Evolutionary conservation across 2,329 filamentous ascomycete species (phyloP).

Genomic region (Lecanosticta acicola): DNA sequence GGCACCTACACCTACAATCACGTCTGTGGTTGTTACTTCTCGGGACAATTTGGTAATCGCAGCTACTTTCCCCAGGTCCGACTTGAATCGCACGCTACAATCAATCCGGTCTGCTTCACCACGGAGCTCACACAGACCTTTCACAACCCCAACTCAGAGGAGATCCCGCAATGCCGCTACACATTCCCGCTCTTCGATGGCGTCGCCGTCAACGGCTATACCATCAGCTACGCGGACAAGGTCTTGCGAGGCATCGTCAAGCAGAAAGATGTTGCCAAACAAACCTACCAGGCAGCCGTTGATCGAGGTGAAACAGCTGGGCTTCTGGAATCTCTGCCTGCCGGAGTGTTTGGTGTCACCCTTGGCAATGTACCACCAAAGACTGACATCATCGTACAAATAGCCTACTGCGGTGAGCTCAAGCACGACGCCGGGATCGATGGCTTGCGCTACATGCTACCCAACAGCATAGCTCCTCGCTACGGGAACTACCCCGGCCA

Average conservation of each 20-base stretch:
- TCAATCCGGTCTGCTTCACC: slow-evolving; percentile 51
- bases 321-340: slow-evolving; percentile 57
- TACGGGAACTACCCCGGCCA: slow-evolving; percentile 51
- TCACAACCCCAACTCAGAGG: slow-evolving; percentile 48
- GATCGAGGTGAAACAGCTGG: slow-evolving; percentile 56
- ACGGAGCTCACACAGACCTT: slow-evolving; percentile 57
- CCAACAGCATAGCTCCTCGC: slow-evolving; percentile 60
- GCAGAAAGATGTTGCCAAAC: slow-evolving; percentile 56
- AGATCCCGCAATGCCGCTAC: slow-evolving; percentile 56
- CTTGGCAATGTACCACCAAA: slow-evolving; percentile 62
- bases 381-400: slow-evolving; percentile 53
- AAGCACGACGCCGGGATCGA: slow-evolving; percentile 66
- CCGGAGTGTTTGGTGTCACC: slow-evolving; percentile 63
- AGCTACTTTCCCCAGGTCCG: slow-evolving; percentile 55
- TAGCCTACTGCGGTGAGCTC: slow-evolving; percentile 64
- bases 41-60: slow-evolving; percentile 8
- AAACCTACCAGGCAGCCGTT: slow-evolving; percentile 56
- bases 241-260: slow-evolving; percentile 61
- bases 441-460: slow-evolving; percentile 63
- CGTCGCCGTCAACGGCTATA: slow-evolving; percentile 63
- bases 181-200: slow-evolving; percentile 68
- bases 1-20: slow-evolving; percentile 10
- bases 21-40: slow-evolving; percentile 31
- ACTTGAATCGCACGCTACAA: slow-evolving; percentile 55
- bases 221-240: slow-evolving; percentile 56